Percentiles rank a stretch among this genome's conserved stretches.
Conservation (phyloP, 2,329 filamentous ascomycete genomes). For the Beauveria pseudobassiana region DNA sequence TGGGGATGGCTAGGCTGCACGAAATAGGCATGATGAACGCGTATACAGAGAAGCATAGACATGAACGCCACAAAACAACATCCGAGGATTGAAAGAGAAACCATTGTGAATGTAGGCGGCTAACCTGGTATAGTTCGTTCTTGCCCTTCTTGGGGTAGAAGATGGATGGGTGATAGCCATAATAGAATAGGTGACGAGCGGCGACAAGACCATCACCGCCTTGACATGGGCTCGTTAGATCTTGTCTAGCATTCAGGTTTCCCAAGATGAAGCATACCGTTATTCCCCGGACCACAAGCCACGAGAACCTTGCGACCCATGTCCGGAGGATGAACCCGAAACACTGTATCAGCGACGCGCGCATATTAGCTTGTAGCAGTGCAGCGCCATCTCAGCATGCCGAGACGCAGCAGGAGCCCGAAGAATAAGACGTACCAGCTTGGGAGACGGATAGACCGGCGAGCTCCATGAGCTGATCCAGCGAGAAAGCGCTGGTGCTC, state of each 20-base stretch:
- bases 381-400: background rate
- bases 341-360: conserved; percentile 50
- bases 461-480: conserved; percentile 96
- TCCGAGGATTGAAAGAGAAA: background rate
- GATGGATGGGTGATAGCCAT: conserved; percentile 80
- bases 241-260: background rate
- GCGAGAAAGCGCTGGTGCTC: conserved; percentile 77
- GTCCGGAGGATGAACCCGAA: conserved; percentile 68
- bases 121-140: conserved; percentile 79
- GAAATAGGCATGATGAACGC: conserved; percentile 4
- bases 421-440: conserved; percentile 49
- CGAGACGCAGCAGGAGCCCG: background rate
- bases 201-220: conserved; percentile 93
- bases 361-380: background rate
- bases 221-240: conserved; percentile 31
- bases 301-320: conserved; percentile 70
- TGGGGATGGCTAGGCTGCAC: background rate
- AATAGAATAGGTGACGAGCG: conserved; percentile 83
- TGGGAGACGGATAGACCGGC: conserved; percentile 90
- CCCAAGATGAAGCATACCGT: conserved; percentile 38
- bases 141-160: conserved; percentile 93
- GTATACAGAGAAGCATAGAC: background rate
- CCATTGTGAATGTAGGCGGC: conserved; percentile 13
- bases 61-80: background rate
- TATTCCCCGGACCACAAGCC: conserved; percentile 81